phyloP scores from a whole-genome alignment of 2,329 filamentous ascomycete genomes.

The Fonsecaea nubica region DNA sequence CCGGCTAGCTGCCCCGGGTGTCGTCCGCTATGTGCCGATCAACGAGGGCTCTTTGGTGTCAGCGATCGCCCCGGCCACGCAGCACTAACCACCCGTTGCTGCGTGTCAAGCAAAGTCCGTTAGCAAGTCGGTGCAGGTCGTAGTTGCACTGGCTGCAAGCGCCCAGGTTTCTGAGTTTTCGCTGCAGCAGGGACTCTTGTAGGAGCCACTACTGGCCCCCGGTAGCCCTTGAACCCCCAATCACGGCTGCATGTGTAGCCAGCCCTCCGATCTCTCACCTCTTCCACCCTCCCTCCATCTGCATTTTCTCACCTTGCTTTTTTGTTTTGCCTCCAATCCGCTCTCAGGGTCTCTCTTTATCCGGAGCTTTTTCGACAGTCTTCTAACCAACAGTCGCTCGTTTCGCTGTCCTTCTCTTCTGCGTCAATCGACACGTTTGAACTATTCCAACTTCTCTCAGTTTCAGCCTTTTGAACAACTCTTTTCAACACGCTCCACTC shows the following conservation, averaged over 20 bases:
- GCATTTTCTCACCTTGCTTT: slow-evolving; percentile 35
- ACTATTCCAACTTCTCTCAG: slow-evolving; percentile 11
- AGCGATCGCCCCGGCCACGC: slow-evolving; percentile 2
- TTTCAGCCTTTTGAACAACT: slow-evolving; percentile 10
- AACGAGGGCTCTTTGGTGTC: slow-evolving; percentile 5
- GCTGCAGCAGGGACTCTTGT: slow-evolving; percentile 16
- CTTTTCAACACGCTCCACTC: slow-evolving; percentile 18
- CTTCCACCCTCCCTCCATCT: slow-evolving; percentile 38
- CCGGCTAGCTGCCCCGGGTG: slow-evolving; percentile 13
- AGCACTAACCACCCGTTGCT: slow-evolving; percentile 12
- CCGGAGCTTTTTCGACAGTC: slow-evolving; percentile 17
- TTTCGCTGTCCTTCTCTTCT: slow-evolving; percentile 33
- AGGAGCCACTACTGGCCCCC: slow-evolving; percentile 36
- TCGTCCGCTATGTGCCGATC: slow-evolving; percentile 16
- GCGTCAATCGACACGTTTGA: slow-evolving; percentile 21
- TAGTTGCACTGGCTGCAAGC: slow-evolving; percentile 4
- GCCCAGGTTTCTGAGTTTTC: background rate
- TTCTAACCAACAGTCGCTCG: slow-evolving; percentile 38
- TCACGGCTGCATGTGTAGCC: slow-evolving; percentile 34
- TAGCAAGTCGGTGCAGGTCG: background rate
- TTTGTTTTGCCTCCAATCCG: slow-evolving; percentile 26
- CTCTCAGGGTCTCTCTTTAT: slow-evolving; percentile 23
- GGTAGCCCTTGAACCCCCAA: slow-evolving; percentile 41
- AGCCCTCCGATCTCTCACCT: slow-evolving; percentile 39
- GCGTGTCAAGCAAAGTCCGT: slow-evolving; percentile 3